These are phyloP conservation scores for Fusarium brevicatenulatum DNA, from an alignment of 2,329 filamentous ascomycete genomes.

Conservation along the genomic window DNA sequence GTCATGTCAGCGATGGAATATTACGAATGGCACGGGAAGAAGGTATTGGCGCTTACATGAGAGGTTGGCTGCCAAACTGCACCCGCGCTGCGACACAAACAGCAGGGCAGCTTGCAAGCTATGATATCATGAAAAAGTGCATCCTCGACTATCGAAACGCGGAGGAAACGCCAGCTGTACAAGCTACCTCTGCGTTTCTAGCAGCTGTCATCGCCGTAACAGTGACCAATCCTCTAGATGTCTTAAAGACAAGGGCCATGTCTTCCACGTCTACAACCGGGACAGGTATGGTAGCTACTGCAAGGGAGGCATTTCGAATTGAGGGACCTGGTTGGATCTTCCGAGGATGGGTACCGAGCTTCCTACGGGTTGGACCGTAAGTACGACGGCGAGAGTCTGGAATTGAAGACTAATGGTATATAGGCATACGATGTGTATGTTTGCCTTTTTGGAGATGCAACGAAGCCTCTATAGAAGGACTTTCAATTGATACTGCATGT, in stretches of 20 bases:
- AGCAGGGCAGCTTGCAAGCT: neutral
- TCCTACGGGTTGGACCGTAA: neutral
- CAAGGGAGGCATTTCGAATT: neutral
- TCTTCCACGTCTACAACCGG: neutral
- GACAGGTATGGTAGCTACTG: neutral
- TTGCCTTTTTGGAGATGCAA: neutral
- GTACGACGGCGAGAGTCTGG: accelerated
- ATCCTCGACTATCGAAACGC: neutral
- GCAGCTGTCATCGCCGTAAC: neutral
- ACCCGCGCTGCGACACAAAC: neutral
- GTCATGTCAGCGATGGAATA: neutral
- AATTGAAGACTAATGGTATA: neutral
- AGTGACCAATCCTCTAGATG: neutral
- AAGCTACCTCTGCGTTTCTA: neutral
- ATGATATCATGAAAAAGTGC: neutral
- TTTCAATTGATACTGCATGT: too few relatives aligned
- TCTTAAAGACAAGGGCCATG: neutral
- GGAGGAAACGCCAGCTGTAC: neutral
- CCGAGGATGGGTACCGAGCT: neutral
- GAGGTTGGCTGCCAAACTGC: neutral
- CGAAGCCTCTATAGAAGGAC: neutral
- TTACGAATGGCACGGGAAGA: neutral
- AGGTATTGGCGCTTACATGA: neutral
- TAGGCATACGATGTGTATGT: neutral
- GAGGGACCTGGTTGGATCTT: neutral